These are phyloP conservation scores for Phanerochaete sordida DNA, from an alignment of 768 basidiomycete species.

Conservation along the genomic window DNA sequence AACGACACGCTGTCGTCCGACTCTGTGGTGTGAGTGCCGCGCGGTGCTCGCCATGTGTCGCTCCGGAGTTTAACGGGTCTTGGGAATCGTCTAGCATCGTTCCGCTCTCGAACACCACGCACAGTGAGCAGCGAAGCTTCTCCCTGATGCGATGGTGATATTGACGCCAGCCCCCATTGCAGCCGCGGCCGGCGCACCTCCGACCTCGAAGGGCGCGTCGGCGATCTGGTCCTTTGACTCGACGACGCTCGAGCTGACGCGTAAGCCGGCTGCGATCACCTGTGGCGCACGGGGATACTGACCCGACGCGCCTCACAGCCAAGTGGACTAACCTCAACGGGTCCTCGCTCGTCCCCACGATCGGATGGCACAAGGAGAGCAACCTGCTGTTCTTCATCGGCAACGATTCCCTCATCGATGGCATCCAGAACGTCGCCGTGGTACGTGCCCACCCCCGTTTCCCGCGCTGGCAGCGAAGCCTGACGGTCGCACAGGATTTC, in stretches of 20 bases:
- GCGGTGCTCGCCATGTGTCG: constrained; percentile 9
- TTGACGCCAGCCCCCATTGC: background rate
- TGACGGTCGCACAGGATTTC: constrained; percentile 1
- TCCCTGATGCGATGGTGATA: constrained; percentile 16
- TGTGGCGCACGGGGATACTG: background rate
- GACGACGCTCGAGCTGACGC: constrained; percentile 35
- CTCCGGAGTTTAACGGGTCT: background rate
- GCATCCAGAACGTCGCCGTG: constrained; percentile 3
- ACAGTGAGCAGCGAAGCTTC: constrained; percentile 1
- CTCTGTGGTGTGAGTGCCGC: constrained; percentile 7
- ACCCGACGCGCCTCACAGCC: constrained; percentile 27
- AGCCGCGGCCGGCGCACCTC: constrained; percentile 33
- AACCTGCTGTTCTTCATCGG: constrained; percentile 43
- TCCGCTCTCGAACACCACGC: background rate
- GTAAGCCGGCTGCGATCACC: constrained; percentile 24
- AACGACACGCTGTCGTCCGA: constrained; percentile 14
- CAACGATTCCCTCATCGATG: constrained; percentile 38
- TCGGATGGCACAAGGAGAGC: constrained; percentile 38
- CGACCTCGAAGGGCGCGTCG: constrained; percentile 33
- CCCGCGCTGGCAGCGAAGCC: background rate
- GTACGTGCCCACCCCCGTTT: background rate
- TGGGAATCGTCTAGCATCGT: background rate
- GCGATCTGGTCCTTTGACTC: constrained; percentile 44
- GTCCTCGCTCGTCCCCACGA: constrained; percentile 31
- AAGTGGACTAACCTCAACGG: constrained; percentile 45